phyloP scores from a whole-genome alignment of 2,329 filamentous ascomycete species.

The Pseudogymnoascus sp. region DNA sequence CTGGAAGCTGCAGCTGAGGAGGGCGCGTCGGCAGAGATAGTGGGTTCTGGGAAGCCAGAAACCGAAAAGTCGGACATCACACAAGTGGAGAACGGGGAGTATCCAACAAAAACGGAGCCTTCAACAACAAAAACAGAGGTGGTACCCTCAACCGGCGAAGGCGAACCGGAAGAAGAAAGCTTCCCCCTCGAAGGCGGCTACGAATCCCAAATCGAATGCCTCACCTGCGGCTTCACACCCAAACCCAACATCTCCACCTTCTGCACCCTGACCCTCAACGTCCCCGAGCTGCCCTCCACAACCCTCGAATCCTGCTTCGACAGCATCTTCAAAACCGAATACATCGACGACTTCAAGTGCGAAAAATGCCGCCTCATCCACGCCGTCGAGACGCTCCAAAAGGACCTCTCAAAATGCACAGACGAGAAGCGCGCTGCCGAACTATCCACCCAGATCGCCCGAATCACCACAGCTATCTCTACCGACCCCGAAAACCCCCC shows the following conservation, averaged over 20 bases:
- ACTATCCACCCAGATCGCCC: constrained; percentile 43
- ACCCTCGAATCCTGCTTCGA: constrained; percentile 86
- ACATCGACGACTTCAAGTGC: constrained; percentile 95
- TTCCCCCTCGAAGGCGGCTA: constrained; percentile 90
- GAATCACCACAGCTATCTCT: constrained; percentile 66
- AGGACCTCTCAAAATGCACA: constrained; percentile 47
- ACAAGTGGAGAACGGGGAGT: background rate
- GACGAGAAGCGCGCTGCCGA: constrained; percentile 42
- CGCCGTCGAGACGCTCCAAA: constrained; percentile 57
- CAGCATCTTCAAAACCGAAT: constrained; percentile 86
- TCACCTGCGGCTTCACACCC: constrained; percentile 82
- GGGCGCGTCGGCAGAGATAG: background rate
- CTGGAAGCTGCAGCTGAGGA: constrained; percentile 1
- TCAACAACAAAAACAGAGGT: background rate
- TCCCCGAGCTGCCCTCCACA: constrained; percentile 75
- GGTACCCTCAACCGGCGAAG: constrained; percentile 24
- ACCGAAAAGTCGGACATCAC: background rate
- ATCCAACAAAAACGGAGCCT: background rate
- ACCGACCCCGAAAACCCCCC: constrained; percentile 74
- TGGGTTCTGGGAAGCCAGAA: constrained; percentile 6
- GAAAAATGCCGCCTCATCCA: constrained; percentile 85
- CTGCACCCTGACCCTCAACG: constrained; percentile 84
- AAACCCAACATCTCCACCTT: constrained; percentile 78
- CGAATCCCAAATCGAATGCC: constrained; percentile 92
- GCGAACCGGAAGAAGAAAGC: constrained; percentile 50